These are phyloP conservation scores for Solioccasus polychromus DNA, from an alignment of 768 basidiomycete genomes.

Conservation along the genomic window DNA sequence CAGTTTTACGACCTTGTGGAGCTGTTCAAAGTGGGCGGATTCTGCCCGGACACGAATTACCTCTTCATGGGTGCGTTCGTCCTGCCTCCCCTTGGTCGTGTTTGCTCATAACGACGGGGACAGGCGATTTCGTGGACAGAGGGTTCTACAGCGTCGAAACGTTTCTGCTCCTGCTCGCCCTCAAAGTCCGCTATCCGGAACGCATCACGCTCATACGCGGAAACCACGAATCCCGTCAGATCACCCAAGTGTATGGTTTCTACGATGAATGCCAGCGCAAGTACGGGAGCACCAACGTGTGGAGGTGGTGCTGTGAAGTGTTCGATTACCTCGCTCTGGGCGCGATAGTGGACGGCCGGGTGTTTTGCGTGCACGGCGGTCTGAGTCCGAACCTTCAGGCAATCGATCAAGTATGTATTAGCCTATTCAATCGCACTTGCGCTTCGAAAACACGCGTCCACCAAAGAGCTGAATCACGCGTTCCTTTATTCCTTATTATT, in stretches of 20 bases:
- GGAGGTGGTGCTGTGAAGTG: conserved; percentile 98
- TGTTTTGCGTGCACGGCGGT: conserved; percentile 97
- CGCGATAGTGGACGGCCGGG: conserved; percentile 94
- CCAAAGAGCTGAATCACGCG: conserved; percentile 14
- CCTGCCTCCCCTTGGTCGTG: background rate
- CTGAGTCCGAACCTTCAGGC: conserved; percentile 83
- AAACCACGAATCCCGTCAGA: conserved; percentile 97
- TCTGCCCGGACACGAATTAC: conserved; percentile 92
- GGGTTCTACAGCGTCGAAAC: conserved; percentile 98
- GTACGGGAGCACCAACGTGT: conserved; percentile 91
- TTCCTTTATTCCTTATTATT: conserved; percentile 10
- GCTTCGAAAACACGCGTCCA: conserved; percentile 1
- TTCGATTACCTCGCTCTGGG: conserved; percentile 95
- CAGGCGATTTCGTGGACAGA: conserved; percentile 97
- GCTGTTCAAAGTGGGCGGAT: conserved; percentile 89
- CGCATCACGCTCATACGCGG: conserved; percentile 95
- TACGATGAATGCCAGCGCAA: conserved; percentile 97
- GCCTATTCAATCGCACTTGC: conserved; percentile 3
- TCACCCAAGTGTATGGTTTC: conserved; percentile 94
- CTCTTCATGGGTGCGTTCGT: conserved; percentile 83
- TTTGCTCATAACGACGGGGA: background rate
- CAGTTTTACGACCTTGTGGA: conserved; percentile 98
- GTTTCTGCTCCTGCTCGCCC: conserved; percentile 87
- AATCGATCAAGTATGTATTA: conserved; percentile 76
- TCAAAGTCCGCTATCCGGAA: conserved; percentile 97